Evolutionary conservation across 306 rosid genomes (phyloP).

Genomic region (Cicer bijugum): DNA sequence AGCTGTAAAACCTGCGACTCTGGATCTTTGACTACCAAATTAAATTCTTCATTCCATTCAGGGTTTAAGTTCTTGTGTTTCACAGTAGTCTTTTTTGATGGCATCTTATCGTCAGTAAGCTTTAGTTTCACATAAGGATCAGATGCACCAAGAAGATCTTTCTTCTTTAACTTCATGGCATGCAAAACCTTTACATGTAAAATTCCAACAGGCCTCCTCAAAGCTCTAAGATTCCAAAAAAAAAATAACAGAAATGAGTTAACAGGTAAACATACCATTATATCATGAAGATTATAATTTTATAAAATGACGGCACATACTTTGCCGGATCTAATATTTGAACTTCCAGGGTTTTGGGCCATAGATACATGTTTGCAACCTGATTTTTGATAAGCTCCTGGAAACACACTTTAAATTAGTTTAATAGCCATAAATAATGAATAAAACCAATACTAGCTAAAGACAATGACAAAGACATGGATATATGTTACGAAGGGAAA

Average conservation of each 20-base stretch:
- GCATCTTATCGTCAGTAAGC: conserved; percentile 73
- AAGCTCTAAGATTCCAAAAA: conserved; percentile 61
- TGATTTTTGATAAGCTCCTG: conserved; percentile 86
- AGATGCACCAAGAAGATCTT: conserved; percentile 85
- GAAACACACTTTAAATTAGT: conserved; percentile 41
- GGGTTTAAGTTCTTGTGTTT: conserved; percentile 91
- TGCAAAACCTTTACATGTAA: conserved; percentile 76
- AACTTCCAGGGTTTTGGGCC: conserved; percentile 93
- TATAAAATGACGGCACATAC: conserved; percentile 55
- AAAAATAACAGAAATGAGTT: conserved; percentile 40
- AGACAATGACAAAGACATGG: conserved; percentile 6
- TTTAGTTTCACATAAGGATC: conserved; percentile 90
- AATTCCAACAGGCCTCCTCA: conserved; percentile 85
- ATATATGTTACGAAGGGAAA: conserved; percentile 1
- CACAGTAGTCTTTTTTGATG: conserved; percentile 83
- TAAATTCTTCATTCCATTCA: conserved; percentile 94
- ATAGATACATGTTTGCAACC: conserved; percentile 87
- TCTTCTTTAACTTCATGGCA: conserved; percentile 77
- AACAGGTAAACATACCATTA: conserved; percentile 32
- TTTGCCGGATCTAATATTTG: conserved; percentile 69
- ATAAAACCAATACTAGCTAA: conserved; percentile 35
- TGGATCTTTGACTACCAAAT: conserved; percentile 75
- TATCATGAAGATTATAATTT: conserved; percentile 14
- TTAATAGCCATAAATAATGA: conserved; percentile 26
- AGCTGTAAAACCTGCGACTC: conserved; percentile 69